Evolutionary conservation across 2,329 filamentous ascomycete genomes (phyloP).

Genomic region (Monilinia laxa): DNA sequence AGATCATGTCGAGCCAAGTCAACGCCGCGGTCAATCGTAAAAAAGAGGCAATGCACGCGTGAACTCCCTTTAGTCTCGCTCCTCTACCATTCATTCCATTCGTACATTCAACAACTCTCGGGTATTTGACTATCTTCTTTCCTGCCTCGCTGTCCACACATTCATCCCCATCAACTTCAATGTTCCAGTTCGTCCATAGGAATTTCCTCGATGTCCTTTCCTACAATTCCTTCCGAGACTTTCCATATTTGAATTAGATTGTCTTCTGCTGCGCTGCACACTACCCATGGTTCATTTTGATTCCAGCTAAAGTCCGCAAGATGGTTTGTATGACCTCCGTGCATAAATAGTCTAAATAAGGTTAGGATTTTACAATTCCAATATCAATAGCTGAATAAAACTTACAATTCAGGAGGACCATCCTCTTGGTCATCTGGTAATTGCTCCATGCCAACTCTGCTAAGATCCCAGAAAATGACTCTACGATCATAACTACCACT

Average conservation of each 20-base stretch:
- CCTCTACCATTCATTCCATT: constrained; percentile 15
- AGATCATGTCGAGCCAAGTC: not conserved
- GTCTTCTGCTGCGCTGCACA: constrained; percentile 93
- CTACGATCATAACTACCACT: constrained; percentile 91
- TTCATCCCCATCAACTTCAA: constrained; percentile 36
- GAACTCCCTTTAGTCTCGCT: constrained; percentile 3
- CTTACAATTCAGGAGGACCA: constrained; percentile 88
- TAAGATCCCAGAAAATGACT: constrained; percentile 95
- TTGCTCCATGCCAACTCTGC: constrained; percentile 89
- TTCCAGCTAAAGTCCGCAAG: constrained; percentile 99
- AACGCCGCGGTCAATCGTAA: constrained; percentile 4
- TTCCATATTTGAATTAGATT: constrained; percentile 96
- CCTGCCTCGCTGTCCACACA: not conserved
- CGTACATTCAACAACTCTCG: constrained; percentile 3
- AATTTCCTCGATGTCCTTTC: constrained; percentile 72
- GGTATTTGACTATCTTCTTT: constrained; percentile 13
- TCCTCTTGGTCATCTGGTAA: constrained; percentile 93
- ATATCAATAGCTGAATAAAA: constrained; percentile 32
- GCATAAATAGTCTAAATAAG: constrained; percentile 80
- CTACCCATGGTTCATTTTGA: constrained; percentile 91
- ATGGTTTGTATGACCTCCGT: constrained; percentile 95
- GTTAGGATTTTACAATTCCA: not conserved
- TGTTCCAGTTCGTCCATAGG: constrained; percentile 74
- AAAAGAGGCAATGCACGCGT: not conserved
- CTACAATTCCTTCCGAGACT: constrained; percentile 77